Evolutionary conservation across 257 asterid species (phyloP).

Genomic region (Penstemon davidsonii): DNA sequence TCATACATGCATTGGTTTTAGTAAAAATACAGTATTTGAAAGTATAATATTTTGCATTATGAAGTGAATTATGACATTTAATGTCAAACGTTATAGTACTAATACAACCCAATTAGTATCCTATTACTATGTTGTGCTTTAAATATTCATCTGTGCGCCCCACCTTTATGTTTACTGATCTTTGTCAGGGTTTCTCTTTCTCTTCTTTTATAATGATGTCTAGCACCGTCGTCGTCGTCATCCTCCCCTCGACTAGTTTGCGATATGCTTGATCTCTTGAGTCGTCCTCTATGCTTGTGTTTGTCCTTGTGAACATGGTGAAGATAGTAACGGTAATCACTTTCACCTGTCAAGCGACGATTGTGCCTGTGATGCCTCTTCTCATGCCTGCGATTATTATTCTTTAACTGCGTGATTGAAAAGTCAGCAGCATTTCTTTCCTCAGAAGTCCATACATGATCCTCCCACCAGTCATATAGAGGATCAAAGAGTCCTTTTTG

Average conservation of each 20-base stretch:
- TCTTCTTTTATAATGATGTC: constrained; percentile 45
- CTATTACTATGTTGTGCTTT: no score
- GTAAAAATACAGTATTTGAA: no score
- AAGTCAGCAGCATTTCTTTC: constrained; percentile 33
- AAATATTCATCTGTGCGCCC: no score
- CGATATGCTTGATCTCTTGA: constrained; percentile 41
- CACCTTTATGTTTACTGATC: constrained; percentile 12
- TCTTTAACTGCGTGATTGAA: constrained; percentile 35
- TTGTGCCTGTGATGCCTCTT: constrained; percentile 41
- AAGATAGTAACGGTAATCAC: constrained; percentile 55
- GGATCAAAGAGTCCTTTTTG: constrained; percentile 89
- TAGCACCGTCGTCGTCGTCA: constrained; percentile 34
- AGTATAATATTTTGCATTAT: no score
- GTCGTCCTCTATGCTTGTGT: constrained; percentile 53
- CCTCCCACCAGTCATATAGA: constrained; percentile 96
- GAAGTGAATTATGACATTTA: no score
- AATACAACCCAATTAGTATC: no score
- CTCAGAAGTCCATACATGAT: constrained; percentile 55
- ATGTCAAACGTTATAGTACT: no score
- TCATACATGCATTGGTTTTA: no score
- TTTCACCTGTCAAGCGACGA: constrained; percentile 37
- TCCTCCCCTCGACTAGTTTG: constrained; percentile 28
- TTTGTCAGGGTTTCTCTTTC: constrained; percentile 35
- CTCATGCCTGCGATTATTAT: constrained; percentile 42
- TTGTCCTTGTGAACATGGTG: constrained; percentile 77